Evolutionary conservation across 805 yeast species (phyloP).

Genomic region (Barnettozyma pratensis): DNA sequence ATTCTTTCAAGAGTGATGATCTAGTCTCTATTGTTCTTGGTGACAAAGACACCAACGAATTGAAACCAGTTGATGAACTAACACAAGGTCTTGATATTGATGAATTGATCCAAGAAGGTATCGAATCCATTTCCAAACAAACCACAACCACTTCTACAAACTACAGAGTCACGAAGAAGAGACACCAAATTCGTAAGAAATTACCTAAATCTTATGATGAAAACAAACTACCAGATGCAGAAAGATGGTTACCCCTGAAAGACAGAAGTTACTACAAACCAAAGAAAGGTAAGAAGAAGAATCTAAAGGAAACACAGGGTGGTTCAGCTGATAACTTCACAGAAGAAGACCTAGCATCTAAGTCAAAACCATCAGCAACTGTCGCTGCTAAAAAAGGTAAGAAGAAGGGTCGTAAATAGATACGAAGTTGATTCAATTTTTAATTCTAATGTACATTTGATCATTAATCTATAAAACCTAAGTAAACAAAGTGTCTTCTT

Average conservation of each 20-base stretch:
- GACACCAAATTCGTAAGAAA: slow-evolving; percentile 29
- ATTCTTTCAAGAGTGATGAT: slow-evolving; percentile 22
- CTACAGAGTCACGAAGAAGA: slow-evolving; percentile 24
- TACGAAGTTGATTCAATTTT: neutral
- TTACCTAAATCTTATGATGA: slow-evolving; percentile 39
- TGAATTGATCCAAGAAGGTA: slow-evolving; percentile 22
- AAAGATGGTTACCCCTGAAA: slow-evolving; percentile 88
- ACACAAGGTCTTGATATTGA: slow-evolving; percentile 29
- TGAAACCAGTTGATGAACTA: slow-evolving; percentile 25
- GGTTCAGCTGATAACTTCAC: slow-evolving; percentile 45
- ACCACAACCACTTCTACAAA: slow-evolving; percentile 6
- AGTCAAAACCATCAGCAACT: slow-evolving; percentile 4
- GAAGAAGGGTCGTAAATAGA: slow-evolving; percentile 24
- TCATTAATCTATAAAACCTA: slow-evolving; percentile 25
- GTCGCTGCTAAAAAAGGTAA: slow-evolving; percentile 14
- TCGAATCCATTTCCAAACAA: slow-evolving; percentile 13
- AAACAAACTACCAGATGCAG: slow-evolving; percentile 46
- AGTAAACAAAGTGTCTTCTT: slow-evolving; percentile 92
- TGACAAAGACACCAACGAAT: slow-evolving; percentile 15
- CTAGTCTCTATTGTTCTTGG: slow-evolving; percentile 27
- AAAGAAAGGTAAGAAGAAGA: slow-evolving; percentile 47
- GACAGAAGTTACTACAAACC: slow-evolving; percentile 83
- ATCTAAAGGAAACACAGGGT: slow-evolving; percentile 52
- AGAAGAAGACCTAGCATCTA: slow-evolving; percentile 29
- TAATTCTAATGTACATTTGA: slow-evolving; percentile 6